Base-by-base conservation (phyloP, 805 yeast genomes). In the Kuraishia cidri region DNA sequence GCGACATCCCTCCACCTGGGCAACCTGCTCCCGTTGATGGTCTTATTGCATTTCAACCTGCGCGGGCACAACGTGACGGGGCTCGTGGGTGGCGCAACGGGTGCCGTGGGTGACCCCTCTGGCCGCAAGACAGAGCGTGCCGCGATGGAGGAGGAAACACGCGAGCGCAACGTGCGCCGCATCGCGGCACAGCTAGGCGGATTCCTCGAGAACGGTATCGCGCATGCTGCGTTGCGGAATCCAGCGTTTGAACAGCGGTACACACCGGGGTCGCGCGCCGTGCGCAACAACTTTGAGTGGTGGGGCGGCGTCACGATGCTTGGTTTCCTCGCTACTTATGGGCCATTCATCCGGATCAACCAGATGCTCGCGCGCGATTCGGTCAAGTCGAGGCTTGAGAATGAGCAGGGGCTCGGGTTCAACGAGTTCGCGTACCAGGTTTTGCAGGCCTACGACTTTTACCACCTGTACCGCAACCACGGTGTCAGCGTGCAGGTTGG, bases 91-190 rank as follows among this genome's bases (percentile, higher is more conserved):
- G 95, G 94, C 16, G 98, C 97, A 5, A 92, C 98, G 0, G 97
- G 96, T 6, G 70, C 72, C 9, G 95, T 92, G 2, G 98, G 98
- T 6, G 98, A 92, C 54, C 98, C 98, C 6, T 84, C 95, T 33
- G 98, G 97, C 0, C 66, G 96, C 44, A 60, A 69, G 0, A 73
- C 88, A 0, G 97, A 87, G 48, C 66, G 98, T 36, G 54, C 58
- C 8, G 61, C 56, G 11, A 67, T 88, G 64, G 75, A 62, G n/a
- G 62, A 60, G 4, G 50, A 58, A 2, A 66, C 61, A 5, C 60
- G 90, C 33, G 43, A 59, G 23, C 54, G 53, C 7, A 92, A 92
- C 50, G 75, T 83, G 5, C 41, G 44, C 0, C 56, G 60, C 13
- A 85, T 90, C 30, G 64, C 73, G 27, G 25, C 29, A 1, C 98